These are phyloP conservation scores for Chrysoporthe austroafricana DNA, from an alignment of 2,329 filamentous ascomycete genomes.

Conservation along the genomic window DNA sequence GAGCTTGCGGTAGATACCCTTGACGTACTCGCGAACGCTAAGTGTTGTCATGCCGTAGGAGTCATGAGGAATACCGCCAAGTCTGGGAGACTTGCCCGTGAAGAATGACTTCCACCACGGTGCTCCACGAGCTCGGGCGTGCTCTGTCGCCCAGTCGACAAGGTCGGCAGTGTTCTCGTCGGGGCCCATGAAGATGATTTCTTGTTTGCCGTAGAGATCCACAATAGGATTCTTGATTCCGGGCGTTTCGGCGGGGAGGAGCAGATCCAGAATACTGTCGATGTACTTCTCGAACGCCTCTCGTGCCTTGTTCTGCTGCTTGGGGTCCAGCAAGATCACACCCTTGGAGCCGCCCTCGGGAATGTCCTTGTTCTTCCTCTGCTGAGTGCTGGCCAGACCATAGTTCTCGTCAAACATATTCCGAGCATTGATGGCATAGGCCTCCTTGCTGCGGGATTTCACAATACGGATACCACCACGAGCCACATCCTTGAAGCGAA, in stretches of 20 bases:
- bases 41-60: slow-evolving; percentile 96
- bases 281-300: slow-evolving; percentile 99
- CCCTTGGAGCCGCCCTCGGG: slow-evolving; percentile 98
- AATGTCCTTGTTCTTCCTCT: slow-evolving; percentile 99
- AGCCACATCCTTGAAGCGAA: slow-evolving; percentile 95
- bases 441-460: slow-evolving; percentile 95
- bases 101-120: slow-evolving; percentile 99
- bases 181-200: slow-evolving; percentile 98
- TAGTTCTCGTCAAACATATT: slow-evolving; percentile 99
- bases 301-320: slow-evolving; percentile 89
- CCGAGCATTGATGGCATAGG: slow-evolving; percentile 93
- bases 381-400: slow-evolving; percentile 95
- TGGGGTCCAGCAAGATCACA: slow-evolving; percentile 90
- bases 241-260: slow-evolving; percentile 85
- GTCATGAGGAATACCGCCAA: slow-evolving; percentile 97
- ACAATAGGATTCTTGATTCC: slow-evolving; percentile 99
- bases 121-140: slow-evolving; percentile 83
- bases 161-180: slow-evolving; percentile 98
- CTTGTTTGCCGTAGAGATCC: slow-evolving; percentile 90
- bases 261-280: slow-evolving; percentile 93
- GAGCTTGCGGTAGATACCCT: slow-evolving; percentile 96
- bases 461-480: slow-evolving; percentile 98
- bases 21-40: slow-evolving; percentile 93
- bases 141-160: slow-evolving; percentile 98
- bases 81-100: slow-evolving; percentile 94